Evolutionary conservation across 768 basidiomycete genomes (phyloP).

Genomic region (Termitomyces heimii): DNA sequence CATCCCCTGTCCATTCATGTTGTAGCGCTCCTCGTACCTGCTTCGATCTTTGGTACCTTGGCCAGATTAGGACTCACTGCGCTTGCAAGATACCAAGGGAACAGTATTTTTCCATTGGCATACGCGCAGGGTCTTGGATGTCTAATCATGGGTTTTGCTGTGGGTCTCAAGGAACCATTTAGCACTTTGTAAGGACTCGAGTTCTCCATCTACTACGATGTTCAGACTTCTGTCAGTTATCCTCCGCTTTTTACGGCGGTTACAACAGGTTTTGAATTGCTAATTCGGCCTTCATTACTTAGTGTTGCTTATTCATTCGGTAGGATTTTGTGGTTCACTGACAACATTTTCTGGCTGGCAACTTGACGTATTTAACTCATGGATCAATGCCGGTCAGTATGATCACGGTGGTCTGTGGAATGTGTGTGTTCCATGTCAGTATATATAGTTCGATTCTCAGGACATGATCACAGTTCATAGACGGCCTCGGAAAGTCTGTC

Average conservation of each 20-base stretch:
- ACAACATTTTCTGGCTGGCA: conserved; percentile 99
- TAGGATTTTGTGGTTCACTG: conserved; percentile 91
- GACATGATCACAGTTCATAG: conserved; percentile 58
- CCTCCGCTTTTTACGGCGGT: conserved; percentile 83
- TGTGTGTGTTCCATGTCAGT: conserved; percentile 38
- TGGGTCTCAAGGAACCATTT: conserved; percentile 68
- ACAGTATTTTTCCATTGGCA: conserved; percentile 73
- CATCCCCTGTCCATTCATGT: conserved; percentile 58
- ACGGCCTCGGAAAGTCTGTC: conserved; percentile 75
- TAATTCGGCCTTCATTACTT: not conserved
- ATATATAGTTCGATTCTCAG: not conserved
- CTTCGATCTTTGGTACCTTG: conserved; percentile 82
- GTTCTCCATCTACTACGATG: not conserved
- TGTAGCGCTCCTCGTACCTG: conserved; percentile 68
- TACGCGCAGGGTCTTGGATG: conserved; percentile 89
- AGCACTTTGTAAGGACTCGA: conserved; percentile 57
- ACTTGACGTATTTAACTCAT: conserved; percentile 78
- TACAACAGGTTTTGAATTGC: conserved; percentile 60
- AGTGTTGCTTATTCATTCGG: not conserved
- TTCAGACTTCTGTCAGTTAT: conserved; percentile 48
- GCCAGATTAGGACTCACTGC: conserved; percentile 75
- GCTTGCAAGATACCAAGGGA: conserved; percentile 66
- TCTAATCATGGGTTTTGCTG: conserved; percentile 80
- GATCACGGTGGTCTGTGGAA: conserved; percentile 62
- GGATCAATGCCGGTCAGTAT: conserved; percentile 60